Percentiles rank a stretch among this genome's conserved stretches.
phyloP scores from a whole-genome alignment of 2,329 filamentous ascomycete species.

The Celoporthe dispersa region DNA sequence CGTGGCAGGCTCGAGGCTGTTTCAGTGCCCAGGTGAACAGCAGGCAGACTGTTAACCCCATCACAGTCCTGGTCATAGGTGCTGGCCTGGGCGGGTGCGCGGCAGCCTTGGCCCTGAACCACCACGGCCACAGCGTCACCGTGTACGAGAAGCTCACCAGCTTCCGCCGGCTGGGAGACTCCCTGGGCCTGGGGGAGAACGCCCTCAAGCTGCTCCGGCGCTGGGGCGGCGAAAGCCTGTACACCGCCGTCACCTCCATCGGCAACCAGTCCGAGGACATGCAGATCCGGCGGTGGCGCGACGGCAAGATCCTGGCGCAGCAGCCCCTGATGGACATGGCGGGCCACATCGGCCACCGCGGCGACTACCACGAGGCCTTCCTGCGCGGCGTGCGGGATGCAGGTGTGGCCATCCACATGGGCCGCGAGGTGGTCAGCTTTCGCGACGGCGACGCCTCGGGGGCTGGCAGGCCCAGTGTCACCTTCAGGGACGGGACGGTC shows the following conservation, averaged over 20 bases:
- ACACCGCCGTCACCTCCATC: conserved; percentile 46
- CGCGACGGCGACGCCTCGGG: conserved; percentile 37
- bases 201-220: conserved; percentile 49
- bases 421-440: conserved; percentile 44
- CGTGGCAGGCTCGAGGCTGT: too few relatives aligned
- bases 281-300: conserved; percentile 52
- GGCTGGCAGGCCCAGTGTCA: conserved; percentile 36
- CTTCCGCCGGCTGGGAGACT: conserved; percentile 49
- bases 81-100: conserved; percentile 55
- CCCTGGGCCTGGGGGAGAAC: conserved; percentile 51
- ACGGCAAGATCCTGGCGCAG: conserved; percentile 50
- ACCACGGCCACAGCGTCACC: conserved; percentile 49
- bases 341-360: conserved; percentile 49
- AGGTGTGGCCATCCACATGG: conserved; percentile 46
- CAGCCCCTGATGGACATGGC: conserved; percentile 57
- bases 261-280: conserved; percentile 52
- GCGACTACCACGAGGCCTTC: conserved; percentile 50
- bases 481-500: conserved; percentile 41
- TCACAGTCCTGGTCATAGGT: conserved; percentile 51
- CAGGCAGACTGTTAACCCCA: background rate
- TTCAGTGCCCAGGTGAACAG: background rate
- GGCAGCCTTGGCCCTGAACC: conserved; percentile 51
- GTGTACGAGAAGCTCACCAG: conserved; percentile 49
- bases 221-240: conserved; percentile 46
- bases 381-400: conserved; percentile 44